A percentile compares a stretch with the other conserved stretches of the same genome.
phyloP scores from a whole-genome alignment of 306 rosid genomes.

The Cucurbita pepo region DNA sequence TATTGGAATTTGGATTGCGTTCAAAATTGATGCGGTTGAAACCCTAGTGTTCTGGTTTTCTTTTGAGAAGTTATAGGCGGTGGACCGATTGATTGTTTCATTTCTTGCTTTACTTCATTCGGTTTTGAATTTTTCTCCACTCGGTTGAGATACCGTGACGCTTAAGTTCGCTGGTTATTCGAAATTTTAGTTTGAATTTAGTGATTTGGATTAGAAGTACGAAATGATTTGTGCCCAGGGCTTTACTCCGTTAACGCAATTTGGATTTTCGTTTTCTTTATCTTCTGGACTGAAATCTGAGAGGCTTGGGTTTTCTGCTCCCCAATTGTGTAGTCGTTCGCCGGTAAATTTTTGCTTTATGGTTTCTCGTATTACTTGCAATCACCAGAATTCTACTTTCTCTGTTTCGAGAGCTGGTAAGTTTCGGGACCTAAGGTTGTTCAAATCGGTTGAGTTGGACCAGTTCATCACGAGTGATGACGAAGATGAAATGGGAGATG shows the following conservation, averaged over 20 bases:
- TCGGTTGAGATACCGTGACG: no score
- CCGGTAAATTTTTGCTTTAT: constrained; percentile 18
- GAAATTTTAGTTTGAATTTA: background rate
- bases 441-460: constrained; percentile 66
- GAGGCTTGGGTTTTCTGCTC: constrained; percentile 12
- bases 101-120: no score
- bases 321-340: constrained; percentile 8
- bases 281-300: constrained; percentile 13
- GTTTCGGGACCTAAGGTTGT: constrained; percentile 30
- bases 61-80: no score
- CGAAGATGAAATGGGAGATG: constrained; percentile 84
- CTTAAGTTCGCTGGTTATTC: background rate
- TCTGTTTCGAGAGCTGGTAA: constrained; percentile 13
- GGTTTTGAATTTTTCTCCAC: no score
- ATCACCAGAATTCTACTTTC: constrained; percentile 15
- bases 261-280: constrained; percentile 25
- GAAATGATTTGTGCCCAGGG: constrained; percentile 49
- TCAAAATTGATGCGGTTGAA: background rate
- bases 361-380: constrained; percentile 15
- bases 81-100: background rate
- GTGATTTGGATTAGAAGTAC: background rate
- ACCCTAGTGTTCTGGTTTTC: background rate
- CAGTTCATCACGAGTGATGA: constrained; percentile 71
- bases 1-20: background rate
- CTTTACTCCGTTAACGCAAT: constrained; percentile 25